Evolutionary conservation across 495 filamentous ascomycete genomes (phyloP), one percentile per base, ranked within the genome.

Genomic region (Penicillium nucicola): DNA sequence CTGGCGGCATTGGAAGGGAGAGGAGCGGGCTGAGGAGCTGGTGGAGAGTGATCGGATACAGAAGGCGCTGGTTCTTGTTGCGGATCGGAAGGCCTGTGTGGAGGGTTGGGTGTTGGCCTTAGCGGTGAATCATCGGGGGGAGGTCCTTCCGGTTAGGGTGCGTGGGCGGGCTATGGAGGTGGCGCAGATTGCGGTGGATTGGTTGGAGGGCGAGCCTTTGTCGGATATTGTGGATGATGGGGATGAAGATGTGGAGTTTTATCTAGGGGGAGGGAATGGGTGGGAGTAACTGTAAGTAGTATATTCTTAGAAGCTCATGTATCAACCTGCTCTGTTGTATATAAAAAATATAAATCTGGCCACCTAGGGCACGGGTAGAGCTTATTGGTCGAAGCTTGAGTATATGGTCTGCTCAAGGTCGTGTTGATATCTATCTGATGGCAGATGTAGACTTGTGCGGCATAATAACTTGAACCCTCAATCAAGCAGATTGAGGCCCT

Each of bases 1-100:
- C 1, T 32, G 41, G 37, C 23, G 45, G 43, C 34, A 35, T 17
- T 44, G 40, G n/a, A 1, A 14, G 38, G 25, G 25, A 3, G 44
- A 49, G 19, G 39, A 49, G 23, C 17, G 19, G 3, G 20, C 10
- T 11, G 22, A 28, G 17, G 45, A 55, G 13, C 22, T 37, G 19
- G 36, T 25, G n/a, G 31, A 25, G 19, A n/a, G 18, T 13, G 20
- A 40, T 40, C 38, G 19, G 38, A 2, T 20, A 25, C 55, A 57
- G 33, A 23, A 6, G 14, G 35, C 43, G 19, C 42, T 59, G 4
- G 39, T 59, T 11, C 22, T 48, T 35, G 32, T 59, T 41, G 56
- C 51, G 1, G 56, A 59, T 48, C 51, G 56, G 13, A 55, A 48
- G 52, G 56, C 56, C 20, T 59, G 56, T 31, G 47, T 52, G 18